Evolutionary conservation across 2,329 filamentous ascomycete genomes (phyloP).

Genomic region (Exophiala mesophila): DNA sequence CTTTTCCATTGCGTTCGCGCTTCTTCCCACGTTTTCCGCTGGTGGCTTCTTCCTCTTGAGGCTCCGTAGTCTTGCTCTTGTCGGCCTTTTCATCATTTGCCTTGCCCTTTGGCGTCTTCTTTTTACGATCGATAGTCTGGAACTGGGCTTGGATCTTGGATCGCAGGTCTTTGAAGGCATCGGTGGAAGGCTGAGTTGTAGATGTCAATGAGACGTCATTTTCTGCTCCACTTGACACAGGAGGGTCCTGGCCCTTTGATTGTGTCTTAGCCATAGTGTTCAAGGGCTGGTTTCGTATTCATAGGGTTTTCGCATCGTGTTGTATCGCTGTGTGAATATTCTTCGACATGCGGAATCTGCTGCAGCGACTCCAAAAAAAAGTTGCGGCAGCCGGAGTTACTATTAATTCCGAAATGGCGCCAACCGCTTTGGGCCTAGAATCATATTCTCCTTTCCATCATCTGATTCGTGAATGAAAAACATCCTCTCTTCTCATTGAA

Average conservation of each 20-base stretch:
- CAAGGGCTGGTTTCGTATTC: too few relatives aligned
- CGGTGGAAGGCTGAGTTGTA: conserved; percentile 1
- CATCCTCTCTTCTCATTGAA: too few relatives aligned
- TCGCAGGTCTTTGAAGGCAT: conserved; percentile 18
- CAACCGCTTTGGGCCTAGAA: too few relatives aligned
- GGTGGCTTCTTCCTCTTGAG: conserved; percentile 18
- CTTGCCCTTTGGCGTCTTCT: conserved; percentile 34
- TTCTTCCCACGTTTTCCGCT: conserved; percentile 35
- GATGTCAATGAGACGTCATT: too few relatives aligned
- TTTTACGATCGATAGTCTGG: conserved; percentile 37
- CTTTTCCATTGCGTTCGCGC: conserved; percentile 42
- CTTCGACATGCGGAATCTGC: neutral
- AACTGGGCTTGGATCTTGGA: conserved; percentile 23
- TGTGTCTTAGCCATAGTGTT: too few relatives aligned
- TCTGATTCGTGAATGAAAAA: too few relatives aligned
- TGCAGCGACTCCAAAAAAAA: neutral
- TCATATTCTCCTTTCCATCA: too few relatives aligned
- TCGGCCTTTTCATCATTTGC: conserved; percentile 29
- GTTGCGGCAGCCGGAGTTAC: neutral
- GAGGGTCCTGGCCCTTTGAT: too few relatives aligned
- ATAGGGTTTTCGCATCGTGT: neutral
- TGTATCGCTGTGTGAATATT: neutral
- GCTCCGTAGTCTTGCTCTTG: conserved; percentile 25
- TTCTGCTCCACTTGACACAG: too few relatives aligned
- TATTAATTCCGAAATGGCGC: neutral